Base-by-base conservation (phyloP, 768 basidiomycete genomes). In the Dioszegia hungarica region DNA sequence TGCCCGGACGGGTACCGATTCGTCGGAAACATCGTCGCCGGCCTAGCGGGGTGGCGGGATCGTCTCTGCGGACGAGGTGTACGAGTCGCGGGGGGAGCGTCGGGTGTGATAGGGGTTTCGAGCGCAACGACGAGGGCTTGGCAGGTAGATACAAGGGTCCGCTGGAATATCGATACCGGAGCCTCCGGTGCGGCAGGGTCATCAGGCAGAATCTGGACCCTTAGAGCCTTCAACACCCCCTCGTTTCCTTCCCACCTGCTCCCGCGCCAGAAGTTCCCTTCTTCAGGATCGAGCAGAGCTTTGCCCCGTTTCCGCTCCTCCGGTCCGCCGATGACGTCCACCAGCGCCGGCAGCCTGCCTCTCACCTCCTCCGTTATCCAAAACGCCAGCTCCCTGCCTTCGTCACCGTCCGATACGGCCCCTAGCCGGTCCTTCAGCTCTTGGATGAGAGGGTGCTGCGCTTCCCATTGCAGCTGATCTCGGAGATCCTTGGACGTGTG, bases 361-460 rank as follows among this genome's bases (percentile, higher is more conserved):
- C 82, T 82, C 0, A 89, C 89, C 70, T 91, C 90, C 0, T 75
- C 70, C 0, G 89, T 92, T 5, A 87, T 85, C 87, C 88, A 94
- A 59, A 91, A 90, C 43, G 82, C 79, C 6, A 87, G 78, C 1
- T 72, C 59, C 15, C 17, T n/a, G 6, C 31, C 22, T 0, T 14
- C 31, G 3, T 43, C 37, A 15, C 49, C 52, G 19, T 37, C 49
- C 12, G 49, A 12, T 15, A 55, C 15, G 9, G 25, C 41, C 9
- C 29, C 24, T 1, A 75, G 47, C 5, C 81, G 81, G 24, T 83
- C 81, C 44, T 77, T 77, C 39, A 90, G 80, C 57, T 87, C 86
- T 51, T 85, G 78, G 2, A 91, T 74, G 29, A 88, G 65, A 0
- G 81, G 80, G 50, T 78, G 82, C 8, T 78, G 73, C 83, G 87